These are phyloP conservation scores for Boehmeria nivea DNA, from an alignment of 306 rosid genomes.

Conservation along the genomic window DNA sequence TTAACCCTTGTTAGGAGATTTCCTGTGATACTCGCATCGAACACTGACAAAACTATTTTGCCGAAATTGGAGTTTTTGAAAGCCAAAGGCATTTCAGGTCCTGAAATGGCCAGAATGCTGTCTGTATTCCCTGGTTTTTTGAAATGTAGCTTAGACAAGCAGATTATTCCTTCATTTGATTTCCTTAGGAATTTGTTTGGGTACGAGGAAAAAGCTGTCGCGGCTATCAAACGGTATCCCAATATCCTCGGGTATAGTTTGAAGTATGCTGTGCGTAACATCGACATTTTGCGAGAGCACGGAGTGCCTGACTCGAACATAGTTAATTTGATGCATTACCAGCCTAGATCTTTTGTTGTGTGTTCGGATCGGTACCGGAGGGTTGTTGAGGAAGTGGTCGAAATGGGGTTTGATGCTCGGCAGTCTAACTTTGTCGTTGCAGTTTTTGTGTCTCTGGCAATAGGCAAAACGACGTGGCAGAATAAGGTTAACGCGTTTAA, in stretches of 20 bases:
- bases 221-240: not conserved
- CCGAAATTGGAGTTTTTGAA: slow-evolving; percentile 38
- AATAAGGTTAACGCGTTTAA: slow-evolving; percentile 29
- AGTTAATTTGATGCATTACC: slow-evolving; percentile 2
- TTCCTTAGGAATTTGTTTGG: slow-evolving; percentile 7
- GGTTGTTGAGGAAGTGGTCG: slow-evolving; percentile 22
- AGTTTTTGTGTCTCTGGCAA: slow-evolving; percentile 10
- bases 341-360: slow-evolving; percentile 8
- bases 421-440: slow-evolving; percentile 21
- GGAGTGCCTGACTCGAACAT: slow-evolving; percentile 27
- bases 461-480: slow-evolving; percentile 31
- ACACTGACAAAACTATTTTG: slow-evolving; percentile 12
- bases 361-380: not conserved
- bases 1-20: not conserved
- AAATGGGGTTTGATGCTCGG: slow-evolving; percentile 35
- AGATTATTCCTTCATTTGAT: slow-evolving; percentile 23
- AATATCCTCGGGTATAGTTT: not conserved
- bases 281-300: slow-evolving; percentile 25
- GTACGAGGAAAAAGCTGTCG: slow-evolving; percentile 16
- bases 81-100: slow-evolving; percentile 28
- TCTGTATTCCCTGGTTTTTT: slow-evolving; percentile 6
- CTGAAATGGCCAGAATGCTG: slow-evolving; percentile 16
- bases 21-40: not conserved
- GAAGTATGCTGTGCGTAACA: slow-evolving; percentile 9
- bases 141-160: slow-evolving; percentile 13